phyloP scores from a whole-genome alignment of 1,284 basidiomycete genomes.

The Ganoderma meredithae region DNA sequence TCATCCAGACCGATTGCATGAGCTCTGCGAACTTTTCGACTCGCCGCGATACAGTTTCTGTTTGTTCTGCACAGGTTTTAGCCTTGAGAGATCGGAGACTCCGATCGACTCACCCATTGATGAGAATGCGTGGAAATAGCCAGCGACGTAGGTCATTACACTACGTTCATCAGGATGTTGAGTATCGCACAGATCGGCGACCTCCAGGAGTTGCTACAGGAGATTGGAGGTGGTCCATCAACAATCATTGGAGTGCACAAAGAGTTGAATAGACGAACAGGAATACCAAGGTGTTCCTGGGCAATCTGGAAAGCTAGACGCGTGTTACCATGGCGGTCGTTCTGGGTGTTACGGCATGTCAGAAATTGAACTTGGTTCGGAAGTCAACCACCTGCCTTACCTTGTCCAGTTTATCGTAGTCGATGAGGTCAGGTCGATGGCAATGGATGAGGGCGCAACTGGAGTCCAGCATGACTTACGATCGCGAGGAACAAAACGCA shows the following conservation, averaged over 20 bases:
- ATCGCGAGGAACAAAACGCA: neutral
- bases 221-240: slow-evolving; percentile 10
- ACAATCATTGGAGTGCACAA: slow-evolving; percentile 15
- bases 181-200: slow-evolving; percentile 94
- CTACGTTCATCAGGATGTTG: slow-evolving; percentile 92
- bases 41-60: slow-evolving; percentile 91
- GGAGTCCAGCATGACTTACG: slow-evolving; percentile 24
- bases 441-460: slow-evolving; percentile 97
- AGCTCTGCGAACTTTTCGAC: slow-evolving; percentile 97
- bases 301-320: slow-evolving; percentile 88
- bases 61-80: slow-evolving; percentile 72
- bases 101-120: slow-evolving; percentile 79
- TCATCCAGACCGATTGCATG: slow-evolving; percentile 89
- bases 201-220: slow-evolving; percentile 90
- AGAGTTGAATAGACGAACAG: slow-evolving; percentile 59
- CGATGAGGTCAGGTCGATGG: slow-evolving; percentile 93
- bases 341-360: slow-evolving; percentile 45
- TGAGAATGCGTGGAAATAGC: slow-evolving; percentile 98
- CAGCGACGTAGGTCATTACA: slow-evolving; percentile 96
- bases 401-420: slow-evolving; percentile 88
- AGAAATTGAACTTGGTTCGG: neutral
- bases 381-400: slow-evolving; percentile 44
- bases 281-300: slow-evolving; percentile 87
- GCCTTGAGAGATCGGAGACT: neutral
- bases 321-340: slow-evolving; percentile 83